phyloP scores from a whole-genome alignment of 2,329 filamentous ascomycete species.

The Fusarium sp. region DNA sequence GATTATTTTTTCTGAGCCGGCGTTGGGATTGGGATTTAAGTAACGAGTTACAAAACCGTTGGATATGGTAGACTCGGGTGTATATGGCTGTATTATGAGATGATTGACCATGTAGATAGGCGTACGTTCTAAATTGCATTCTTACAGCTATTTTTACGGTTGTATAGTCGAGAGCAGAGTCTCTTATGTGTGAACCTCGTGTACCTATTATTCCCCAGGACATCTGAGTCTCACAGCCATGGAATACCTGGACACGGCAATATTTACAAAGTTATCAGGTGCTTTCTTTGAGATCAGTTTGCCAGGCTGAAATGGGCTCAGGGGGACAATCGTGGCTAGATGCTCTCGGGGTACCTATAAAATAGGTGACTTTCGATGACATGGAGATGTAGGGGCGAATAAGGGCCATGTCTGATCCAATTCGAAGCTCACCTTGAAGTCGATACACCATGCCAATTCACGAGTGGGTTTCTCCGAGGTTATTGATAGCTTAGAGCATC shows the following conservation, averaged over 20 bases:
- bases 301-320: neutral
- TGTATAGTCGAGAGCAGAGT: too few species aligned
- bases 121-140: neutral
- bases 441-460: neutral
- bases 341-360: neutral
- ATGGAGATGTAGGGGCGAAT: neutral
- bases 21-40: slow-evolving; percentile 9
- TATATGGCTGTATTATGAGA: neutral
- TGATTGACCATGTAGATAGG: neutral
- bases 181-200: neutral
- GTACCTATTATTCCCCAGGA: fast-evolving
- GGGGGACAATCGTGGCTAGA: neutral
- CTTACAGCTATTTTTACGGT: neutral
- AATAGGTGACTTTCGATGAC: neutral
- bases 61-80: neutral
- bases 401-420: neutral
- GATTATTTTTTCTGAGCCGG: slow-evolving; percentile 19
- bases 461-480: neutral
- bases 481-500: neutral
- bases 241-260: neutral
- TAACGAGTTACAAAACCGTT: neutral
- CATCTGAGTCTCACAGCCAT: too few species aligned
- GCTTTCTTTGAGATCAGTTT: neutral
- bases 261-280: neutral
- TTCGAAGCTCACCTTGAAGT: neutral